Evolutionary conservation across 208 protist species (phyloP).

Genomic region (Trypanosoma mega): DNA sequence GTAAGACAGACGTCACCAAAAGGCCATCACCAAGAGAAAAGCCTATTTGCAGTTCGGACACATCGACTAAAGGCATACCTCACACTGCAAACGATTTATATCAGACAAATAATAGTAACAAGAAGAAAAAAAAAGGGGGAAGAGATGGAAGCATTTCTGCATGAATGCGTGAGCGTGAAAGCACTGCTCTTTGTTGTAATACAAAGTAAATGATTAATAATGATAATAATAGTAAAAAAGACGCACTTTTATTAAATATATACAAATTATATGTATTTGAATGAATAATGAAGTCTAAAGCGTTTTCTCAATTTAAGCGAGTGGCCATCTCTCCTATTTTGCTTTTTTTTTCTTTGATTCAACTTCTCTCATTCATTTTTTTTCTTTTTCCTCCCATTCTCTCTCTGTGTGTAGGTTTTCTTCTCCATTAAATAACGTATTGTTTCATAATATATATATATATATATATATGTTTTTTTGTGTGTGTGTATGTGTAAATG

Average conservation of each 20-base stretch:
- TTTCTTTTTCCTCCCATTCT: neutral
- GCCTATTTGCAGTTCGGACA: conserved; percentile 7
- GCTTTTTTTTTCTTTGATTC: neutral
- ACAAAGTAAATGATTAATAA: too few relatives aligned
- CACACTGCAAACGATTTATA: neutral
- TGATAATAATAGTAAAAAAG: too few relatives aligned
- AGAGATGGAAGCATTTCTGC: too few relatives aligned
- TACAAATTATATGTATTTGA: too few relatives aligned
- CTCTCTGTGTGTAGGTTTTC: neutral
- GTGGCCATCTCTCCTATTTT: neutral
- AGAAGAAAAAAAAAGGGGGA: neutral
- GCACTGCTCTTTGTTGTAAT: too few relatives aligned
- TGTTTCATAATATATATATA: conserved; percentile 8
- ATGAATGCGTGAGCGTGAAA: too few relatives aligned
- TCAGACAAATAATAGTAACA: neutral
- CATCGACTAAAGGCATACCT: conserved; percentile 14
- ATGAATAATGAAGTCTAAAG: too few relatives aligned
- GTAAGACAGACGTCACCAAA: conserved; percentile 20
- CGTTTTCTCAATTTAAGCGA: neutral
- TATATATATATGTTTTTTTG: too few relatives aligned
- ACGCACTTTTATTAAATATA: too few relatives aligned
- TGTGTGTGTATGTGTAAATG: too few relatives aligned
- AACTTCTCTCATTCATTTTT: neutral
- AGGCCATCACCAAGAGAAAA: conserved; percentile 19
- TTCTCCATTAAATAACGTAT: neutral